Evolutionary conservation across 2,329 filamentous ascomycete species (phyloP).

Genomic region (Cytospora paraplurivora): DNA sequence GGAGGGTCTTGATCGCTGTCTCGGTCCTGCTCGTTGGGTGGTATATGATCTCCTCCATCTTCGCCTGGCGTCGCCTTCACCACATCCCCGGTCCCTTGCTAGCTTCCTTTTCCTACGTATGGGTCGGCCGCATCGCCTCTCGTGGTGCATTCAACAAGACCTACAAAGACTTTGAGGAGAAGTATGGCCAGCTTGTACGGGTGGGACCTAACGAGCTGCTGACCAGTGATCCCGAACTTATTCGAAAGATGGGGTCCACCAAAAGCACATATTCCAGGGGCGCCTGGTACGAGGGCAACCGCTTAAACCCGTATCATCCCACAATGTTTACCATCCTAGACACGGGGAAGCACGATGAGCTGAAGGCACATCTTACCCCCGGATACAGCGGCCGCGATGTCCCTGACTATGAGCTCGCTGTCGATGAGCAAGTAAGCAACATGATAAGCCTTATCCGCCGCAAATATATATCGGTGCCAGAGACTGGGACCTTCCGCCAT

Average conservation of each 20-base stretch:
- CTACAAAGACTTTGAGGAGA: slow-evolving; percentile 31
- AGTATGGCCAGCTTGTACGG: slow-evolving; percentile 35
- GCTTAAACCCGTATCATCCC: slow-evolving; percentile 18
- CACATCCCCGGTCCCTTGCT: slow-evolving; percentile 9
- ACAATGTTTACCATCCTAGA: slow-evolving; percentile 17
- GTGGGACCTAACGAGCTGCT: slow-evolving; percentile 34
- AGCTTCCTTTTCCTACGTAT: slow-evolving; percentile 39
- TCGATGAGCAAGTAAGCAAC: slow-evolving; percentile 18
- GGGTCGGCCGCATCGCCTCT: slow-evolving; percentile 33
- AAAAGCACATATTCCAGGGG: slow-evolving; percentile 5
- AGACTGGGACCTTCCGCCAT: slow-evolving; percentile 31
- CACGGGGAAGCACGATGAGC: slow-evolving; percentile 33
- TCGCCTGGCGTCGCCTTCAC: too few relatives aligned
- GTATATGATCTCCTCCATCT: too few relatives aligned
- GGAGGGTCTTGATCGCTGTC: too few relatives aligned
- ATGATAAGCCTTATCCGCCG: background rate
- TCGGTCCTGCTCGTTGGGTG: too few relatives aligned
- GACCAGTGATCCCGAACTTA: slow-evolving; percentile 31
- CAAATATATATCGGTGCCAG: background rate
- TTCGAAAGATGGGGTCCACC: slow-evolving; percentile 26
- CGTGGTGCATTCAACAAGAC: slow-evolving; percentile 33
- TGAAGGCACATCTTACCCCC: slow-evolving; percentile 30
- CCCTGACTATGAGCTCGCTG: slow-evolving; percentile 3
- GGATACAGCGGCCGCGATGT: slow-evolving; percentile 22
- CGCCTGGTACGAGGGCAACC: slow-evolving; percentile 11